These are phyloP conservation scores for Peniophora sp. DNA, from an alignment of 1,284 basidiomycete genomes.

Conservation along the genomic window DNA sequence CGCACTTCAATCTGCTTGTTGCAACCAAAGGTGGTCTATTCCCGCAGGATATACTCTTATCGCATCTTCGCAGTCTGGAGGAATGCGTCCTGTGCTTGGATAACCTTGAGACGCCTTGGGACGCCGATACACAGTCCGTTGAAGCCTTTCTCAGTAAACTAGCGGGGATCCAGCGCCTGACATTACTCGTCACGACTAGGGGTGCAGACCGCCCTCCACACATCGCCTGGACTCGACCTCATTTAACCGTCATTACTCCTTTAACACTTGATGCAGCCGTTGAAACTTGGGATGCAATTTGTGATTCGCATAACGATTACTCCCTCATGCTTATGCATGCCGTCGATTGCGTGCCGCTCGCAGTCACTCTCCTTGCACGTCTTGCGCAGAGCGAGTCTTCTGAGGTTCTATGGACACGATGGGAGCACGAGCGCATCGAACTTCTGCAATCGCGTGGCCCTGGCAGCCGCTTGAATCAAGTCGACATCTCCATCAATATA, in stretches of 20 bases:
- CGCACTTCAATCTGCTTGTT: not conserved
- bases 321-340: slow-evolving; percentile 2
- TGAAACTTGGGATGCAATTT: slow-evolving; percentile 3
- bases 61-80: slow-evolving; percentile 4
- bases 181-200: slow-evolving; percentile 5
- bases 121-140: slow-evolving; percentile 7
- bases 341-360: slow-evolving; percentile 8
- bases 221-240: slow-evolving; percentile 5
- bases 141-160: slow-evolving; percentile 5
- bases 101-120: slow-evolving; percentile 28
- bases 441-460: not conserved
- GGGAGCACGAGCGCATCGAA: not conserved
- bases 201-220: slow-evolving; percentile 2
- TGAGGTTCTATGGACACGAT: not conserved
- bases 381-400: slow-evolving; percentile 6
- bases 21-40: not conserved
- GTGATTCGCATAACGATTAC: slow-evolving; percentile 1
- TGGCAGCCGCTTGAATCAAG: not conserved
- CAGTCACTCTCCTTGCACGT: slow-evolving; percentile 7
- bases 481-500: not conserved
- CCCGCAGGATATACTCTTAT: not conserved
- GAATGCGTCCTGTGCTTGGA: slow-evolving; percentile 17
- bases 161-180: not conserved
- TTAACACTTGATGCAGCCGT: slow-evolving; percentile 2
- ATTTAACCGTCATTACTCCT: slow-evolving; percentile 1